These are phyloP conservation scores for Starmerella vaccinii DNA, from an alignment of 805 yeast genomes.

Conservation along the genomic window DNA sequence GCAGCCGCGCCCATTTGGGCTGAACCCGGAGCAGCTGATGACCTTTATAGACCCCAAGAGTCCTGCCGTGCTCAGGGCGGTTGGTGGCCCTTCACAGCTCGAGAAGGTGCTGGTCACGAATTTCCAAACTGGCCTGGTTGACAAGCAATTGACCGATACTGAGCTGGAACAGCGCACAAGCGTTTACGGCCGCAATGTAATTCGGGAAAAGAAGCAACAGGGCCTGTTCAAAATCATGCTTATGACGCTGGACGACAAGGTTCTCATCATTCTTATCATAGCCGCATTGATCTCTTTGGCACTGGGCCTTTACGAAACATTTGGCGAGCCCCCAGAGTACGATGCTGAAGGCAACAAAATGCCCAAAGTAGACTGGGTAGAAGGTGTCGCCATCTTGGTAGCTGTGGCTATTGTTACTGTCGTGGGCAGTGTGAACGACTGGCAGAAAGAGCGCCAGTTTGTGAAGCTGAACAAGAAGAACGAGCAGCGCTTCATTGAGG, in stretches of 20 bases:
- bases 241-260: conserved; percentile 86
- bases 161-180: conserved; percentile 32
- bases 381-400: conserved; percentile 92
- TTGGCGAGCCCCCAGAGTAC: conserved; percentile 67
- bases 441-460: conserved; percentile 91
- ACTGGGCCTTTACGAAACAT: conserved; percentile 81
- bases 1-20: conserved; percentile 13
- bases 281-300: conserved; percentile 89
- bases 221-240: conserved; percentile 57
- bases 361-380: conserved; percentile 95
- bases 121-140: conserved; percentile 28
- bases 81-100: conserved; percentile 34
- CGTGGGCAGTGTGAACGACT: conserved; percentile 94
- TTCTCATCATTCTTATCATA: conserved; percentile 65
- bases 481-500: conserved; percentile 70
- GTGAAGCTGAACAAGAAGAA: conserved; percentile 78
- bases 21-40: conserved; percentile 21
- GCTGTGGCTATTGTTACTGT: conserved; percentile 84
- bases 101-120: conserved; percentile 29
- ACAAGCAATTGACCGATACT: conserved; percentile 19
- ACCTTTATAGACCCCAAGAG: conserved; percentile 34
- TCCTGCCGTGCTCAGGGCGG: conserved; percentile 29
- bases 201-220: conserved; percentile 66
- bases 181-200: conserved; percentile 56
- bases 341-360: conserved; percentile 67